These are phyloP conservation scores for Ophiostoma fasciatum DNA, from an alignment of 2,329 filamentous ascomycete species.

Conservation along the genomic window DNA sequence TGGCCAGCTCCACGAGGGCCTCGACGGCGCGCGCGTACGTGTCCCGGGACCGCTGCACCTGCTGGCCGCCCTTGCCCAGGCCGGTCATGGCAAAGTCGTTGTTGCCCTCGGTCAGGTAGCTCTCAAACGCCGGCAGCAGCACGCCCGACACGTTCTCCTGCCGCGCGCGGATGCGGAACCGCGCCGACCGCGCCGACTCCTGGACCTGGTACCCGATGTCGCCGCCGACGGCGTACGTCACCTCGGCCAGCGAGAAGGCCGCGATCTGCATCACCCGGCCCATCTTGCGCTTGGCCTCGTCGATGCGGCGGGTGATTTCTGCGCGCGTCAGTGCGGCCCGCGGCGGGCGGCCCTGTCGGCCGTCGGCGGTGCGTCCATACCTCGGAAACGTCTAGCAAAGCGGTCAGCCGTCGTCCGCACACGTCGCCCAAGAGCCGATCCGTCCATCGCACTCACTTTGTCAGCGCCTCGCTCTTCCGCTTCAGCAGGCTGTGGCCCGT, in stretches of 20 bases:
- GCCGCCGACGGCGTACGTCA: conserved; percentile 91
- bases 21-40: conserved; percentile 94
- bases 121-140: conserved; percentile 84
- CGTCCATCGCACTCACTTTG: conserved; percentile 72
- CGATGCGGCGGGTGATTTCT: conserved; percentile 94
- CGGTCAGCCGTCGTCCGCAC: too few species aligned
- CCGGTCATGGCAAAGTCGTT: conserved; percentile 96
- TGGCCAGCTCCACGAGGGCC: conserved; percentile 86
- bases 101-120: conserved; percentile 72
- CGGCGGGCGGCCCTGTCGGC: too few species aligned
- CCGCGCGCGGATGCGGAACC: conserved; percentile 85
- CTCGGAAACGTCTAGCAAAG: conserved; percentile 62
- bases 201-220: conserved; percentile 96
- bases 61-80: conserved; percentile 90
- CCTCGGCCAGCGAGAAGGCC: conserved; percentile 91
- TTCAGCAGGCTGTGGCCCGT: conserved; percentile 90
- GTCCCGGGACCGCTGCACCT: conserved; percentile 87
- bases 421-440: too few species aligned
- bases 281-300: conserved; percentile 99
- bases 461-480: conserved; percentile 93
- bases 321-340: conserved; percentile 9
- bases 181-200: conserved; percentile 83
- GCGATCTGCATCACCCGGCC: conserved; percentile 98
- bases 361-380: conserved; percentile 29
- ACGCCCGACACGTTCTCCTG: conserved; percentile 99